Conservation (phyloP, 306 rosid genomes). For the Cajanus cajan region DNA sequence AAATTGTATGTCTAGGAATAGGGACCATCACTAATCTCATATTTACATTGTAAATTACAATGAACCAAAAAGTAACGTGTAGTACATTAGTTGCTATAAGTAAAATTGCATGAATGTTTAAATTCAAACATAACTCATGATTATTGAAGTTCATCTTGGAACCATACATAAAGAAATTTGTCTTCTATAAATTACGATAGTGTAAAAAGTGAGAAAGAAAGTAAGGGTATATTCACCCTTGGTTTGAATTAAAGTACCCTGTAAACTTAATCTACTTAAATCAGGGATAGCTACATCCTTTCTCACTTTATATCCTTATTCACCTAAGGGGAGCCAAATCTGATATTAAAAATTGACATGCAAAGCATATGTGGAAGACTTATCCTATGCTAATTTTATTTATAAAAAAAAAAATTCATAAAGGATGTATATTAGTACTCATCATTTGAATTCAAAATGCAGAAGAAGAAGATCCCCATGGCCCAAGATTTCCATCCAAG, state of each 20-base stretch:
- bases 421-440: background rate
- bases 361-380: background rate
- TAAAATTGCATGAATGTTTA: background rate
- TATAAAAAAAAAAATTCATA: background rate
- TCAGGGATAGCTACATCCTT: background rate
- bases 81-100: background rate
- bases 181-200: background rate
- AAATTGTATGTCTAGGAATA: background rate
- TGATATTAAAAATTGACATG: background rate
- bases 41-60: background rate
- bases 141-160: background rate
- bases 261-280: background rate
- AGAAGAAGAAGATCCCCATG: conserved; percentile 93
- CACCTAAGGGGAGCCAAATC: background rate
- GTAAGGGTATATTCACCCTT: background rate
- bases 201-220: background rate
- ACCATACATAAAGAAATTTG: background rate
- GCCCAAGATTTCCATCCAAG: conserved; percentile 70
- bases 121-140: background rate
- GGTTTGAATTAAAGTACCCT: background rate
- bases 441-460: conserved; percentile 41
- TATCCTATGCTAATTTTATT: background rate
- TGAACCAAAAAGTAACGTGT: background rate
- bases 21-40: background rate
- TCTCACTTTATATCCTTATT: background rate